Conservation (phyloP, 2,329 filamentous ascomycete species). For the Cercospora sesami region DNA sequence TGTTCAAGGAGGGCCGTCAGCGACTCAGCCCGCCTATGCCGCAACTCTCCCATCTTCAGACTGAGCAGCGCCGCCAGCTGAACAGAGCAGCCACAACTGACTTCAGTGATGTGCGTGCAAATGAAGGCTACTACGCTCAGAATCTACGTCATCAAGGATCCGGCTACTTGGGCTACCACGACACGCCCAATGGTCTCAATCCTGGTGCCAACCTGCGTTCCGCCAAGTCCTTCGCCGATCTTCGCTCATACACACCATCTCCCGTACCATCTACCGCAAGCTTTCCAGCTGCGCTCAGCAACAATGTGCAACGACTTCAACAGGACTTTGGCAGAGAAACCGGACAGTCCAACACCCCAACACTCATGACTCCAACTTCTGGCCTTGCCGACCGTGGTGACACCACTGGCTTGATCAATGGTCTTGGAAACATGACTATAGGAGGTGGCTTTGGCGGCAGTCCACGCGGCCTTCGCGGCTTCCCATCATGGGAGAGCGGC, state of each 20-base stretch:
- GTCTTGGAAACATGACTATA: slow-evolving; percentile 61
- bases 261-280: slow-evolving; percentile 86
- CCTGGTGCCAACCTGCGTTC: slow-evolving; percentile 79
- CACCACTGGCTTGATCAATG: slow-evolving; percentile 58
- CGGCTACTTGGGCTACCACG: slow-evolving; percentile 75
- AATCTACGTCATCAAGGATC: slow-evolving; percentile 78
- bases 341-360: slow-evolving; percentile 64
- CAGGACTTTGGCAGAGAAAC: slow-evolving; percentile 59
- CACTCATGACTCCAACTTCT: slow-evolving; percentile 59
- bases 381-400: slow-evolving; percentile 36
- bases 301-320: slow-evolving; percentile 60
- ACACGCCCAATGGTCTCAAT: slow-evolving; percentile 64
- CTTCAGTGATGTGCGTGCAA: slow-evolving; percentile 79
- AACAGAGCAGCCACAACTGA: slow-evolving; percentile 97
- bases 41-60: slow-evolving; percentile 67
- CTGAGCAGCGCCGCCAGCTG: slow-evolving; percentile 78
- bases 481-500: slow-evolving; percentile 62
- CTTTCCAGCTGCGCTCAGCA: slow-evolving; percentile 69
- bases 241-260: slow-evolving; percentile 92
- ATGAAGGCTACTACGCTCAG: slow-evolving; percentile 71
- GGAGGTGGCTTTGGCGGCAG: slow-evolving; percentile 55
- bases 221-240: slow-evolving; percentile 93
- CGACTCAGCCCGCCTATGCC: slow-evolving; percentile 62
- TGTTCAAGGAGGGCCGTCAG: slow-evolving; percentile 68
- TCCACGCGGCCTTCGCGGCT: slow-evolving; percentile 60